These are phyloP conservation scores for Drosera capensis DNA, from an alignment of 148 eudicot genomes.

Conservation along the genomic window DNA sequence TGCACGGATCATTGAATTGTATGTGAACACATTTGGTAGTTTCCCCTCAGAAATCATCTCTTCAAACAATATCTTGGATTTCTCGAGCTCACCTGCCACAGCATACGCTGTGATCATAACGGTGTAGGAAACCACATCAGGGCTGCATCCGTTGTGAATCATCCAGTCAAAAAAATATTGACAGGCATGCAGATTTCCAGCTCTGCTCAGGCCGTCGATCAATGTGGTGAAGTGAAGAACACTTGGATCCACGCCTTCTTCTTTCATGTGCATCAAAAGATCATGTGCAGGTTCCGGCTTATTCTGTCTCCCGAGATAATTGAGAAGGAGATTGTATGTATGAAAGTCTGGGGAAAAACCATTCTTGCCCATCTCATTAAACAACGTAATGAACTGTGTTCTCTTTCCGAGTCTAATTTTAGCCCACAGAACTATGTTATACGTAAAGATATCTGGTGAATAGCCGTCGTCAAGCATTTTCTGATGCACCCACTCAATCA, in stretches of 20 bases:
- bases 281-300: slow-evolving; percentile 55
- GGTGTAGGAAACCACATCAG: slow-evolving; percentile 80
- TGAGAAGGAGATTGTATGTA: slow-evolving; percentile 70
- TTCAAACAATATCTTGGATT: slow-evolving; percentile 39
- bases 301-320: slow-evolving; percentile 69
- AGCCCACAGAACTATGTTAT: slow-evolving; percentile 55
- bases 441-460: slow-evolving; percentile 57
- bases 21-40: slow-evolving; percentile 72
- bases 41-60: slow-evolving; percentile 56
- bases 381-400: slow-evolving; percentile 42
- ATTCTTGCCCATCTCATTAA: slow-evolving; percentile 59
- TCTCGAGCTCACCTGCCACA: slow-evolving; percentile 52
- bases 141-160: slow-evolving; percentile 46
- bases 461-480: slow-evolving; percentile 66
- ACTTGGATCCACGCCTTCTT: slow-evolving; percentile 45
- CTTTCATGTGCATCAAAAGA: slow-evolving; percentile 73
- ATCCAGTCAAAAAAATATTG: slow-evolving; percentile 67
- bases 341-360: slow-evolving; percentile 70
- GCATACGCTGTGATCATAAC: slow-evolving; percentile 69
- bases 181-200: slow-evolving; percentile 74
- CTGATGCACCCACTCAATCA: slow-evolving; percentile 81
- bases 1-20: slow-evolving; percentile 77
- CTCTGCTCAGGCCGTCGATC: slow-evolving; percentile 83
- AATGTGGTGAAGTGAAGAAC: slow-evolving; percentile 76
- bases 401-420: slow-evolving; percentile 63